These are phyloP conservation scores for Dacryopinax primogenitus DNA, from an alignment of 768 basidiomycete species.

Conservation along the genomic window DNA sequence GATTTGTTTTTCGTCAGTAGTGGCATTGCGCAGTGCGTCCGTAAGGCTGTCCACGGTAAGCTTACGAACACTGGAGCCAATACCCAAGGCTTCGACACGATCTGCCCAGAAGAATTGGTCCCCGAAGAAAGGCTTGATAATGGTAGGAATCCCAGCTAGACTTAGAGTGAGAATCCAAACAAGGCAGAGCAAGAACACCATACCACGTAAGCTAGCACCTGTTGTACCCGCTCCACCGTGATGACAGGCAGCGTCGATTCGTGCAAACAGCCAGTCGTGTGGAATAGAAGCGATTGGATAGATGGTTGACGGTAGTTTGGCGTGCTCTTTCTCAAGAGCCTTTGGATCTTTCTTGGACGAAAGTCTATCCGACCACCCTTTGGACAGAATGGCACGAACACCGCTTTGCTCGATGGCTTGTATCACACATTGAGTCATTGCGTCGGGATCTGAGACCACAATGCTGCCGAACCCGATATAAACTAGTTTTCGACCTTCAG, in stretches of 20 bases:
- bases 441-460: slow-evolving; percentile 85
- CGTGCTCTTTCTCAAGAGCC: slow-evolving; percentile 40
- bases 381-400: slow-evolving; percentile 85
- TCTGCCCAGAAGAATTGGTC: slow-evolving; percentile 98
- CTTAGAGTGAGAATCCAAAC: not conserved
- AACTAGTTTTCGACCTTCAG: slow-evolving; percentile 71
- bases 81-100: slow-evolving; percentile 89
- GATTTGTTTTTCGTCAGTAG: slow-evolving; percentile 80
- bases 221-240: slow-evolving; percentile 97
- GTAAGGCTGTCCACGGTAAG: slow-evolving; percentile 65
- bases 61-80: slow-evolving; percentile 79
- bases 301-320: slow-evolving; percentile 56
- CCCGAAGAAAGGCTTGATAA: slow-evolving; percentile 95
- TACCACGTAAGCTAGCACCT: slow-evolving; percentile 84
- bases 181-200: slow-evolving; percentile 17
- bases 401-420: slow-evolving; percentile 78
- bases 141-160: slow-evolving; percentile 81
- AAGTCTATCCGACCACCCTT: slow-evolving; percentile 94
- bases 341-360: slow-evolving; percentile 41
- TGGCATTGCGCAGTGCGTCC: slow-evolving; percentile 67
- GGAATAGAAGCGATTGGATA: slow-evolving; percentile 77
- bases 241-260: slow-evolving; percentile 94
- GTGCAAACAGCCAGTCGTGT: slow-evolving; percentile 90
- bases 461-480: slow-evolving; percentile 98
- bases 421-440: slow-evolving; percentile 82